Conservation (phyloP, 371 early-diverging fungal species). For the Mortierella sp. region DNA sequence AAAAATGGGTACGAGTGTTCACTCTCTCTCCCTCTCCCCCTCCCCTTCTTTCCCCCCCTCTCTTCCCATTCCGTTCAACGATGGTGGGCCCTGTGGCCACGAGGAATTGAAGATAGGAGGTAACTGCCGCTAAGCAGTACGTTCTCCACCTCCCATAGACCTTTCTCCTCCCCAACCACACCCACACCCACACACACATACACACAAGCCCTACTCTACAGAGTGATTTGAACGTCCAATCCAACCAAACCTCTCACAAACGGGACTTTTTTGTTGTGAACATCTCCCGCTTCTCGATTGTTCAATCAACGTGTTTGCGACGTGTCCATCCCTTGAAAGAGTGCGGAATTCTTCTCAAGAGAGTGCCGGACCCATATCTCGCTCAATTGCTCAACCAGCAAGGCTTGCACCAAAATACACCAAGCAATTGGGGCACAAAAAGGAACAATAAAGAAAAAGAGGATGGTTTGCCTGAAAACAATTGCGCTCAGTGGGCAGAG, state of each 20-base stretch:
- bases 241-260: not conserved
- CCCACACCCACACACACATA: too few relatives aligned
- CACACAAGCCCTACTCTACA: not conserved
- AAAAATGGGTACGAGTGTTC: constrained; percentile 41
- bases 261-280: not conserved
- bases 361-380: not conserved
- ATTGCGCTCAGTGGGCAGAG: not conserved
- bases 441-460: not conserved
- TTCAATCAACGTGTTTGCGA: not conserved
- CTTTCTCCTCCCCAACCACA: constrained; percentile 7
- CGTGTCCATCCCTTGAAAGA: not conserved
- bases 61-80: constrained; percentile 16
- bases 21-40: not conserved
- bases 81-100: constrained; percentile 19
- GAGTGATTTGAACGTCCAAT: too few relatives aligned
- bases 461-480: too few relatives aligned
- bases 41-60: constrained; percentile 10
- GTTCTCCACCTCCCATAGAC: not conserved
- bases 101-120: constrained; percentile 22
- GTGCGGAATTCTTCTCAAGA: not conserved
- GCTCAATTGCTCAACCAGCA: not conserved
- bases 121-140: not conserved
- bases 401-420: not conserved
- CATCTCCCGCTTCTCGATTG: not conserved
- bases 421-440: not conserved